Evolutionary conservation across 2,329 filamentous ascomycete species (phyloP).

Genomic region (Hansfordia pulvinata): DNA sequence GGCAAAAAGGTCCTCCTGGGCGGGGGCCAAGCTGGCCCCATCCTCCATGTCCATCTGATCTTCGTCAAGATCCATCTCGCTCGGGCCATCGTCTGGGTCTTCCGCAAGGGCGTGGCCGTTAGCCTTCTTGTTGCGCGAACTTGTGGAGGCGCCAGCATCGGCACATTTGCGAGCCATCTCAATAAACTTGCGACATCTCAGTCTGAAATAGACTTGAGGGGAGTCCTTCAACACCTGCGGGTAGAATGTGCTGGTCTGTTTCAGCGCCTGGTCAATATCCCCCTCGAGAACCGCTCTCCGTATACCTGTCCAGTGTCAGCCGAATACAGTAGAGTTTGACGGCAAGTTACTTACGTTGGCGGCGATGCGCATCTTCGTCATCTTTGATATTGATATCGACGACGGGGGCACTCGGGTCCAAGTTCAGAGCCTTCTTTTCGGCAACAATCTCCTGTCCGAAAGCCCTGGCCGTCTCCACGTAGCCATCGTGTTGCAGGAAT

Average conservation of each 20-base stretch:
- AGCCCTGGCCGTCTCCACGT: conserved; percentile 80
- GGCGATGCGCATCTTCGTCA: conserved; percentile 72
- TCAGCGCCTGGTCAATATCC: conserved; percentile 82
- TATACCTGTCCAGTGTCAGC: conserved; percentile 47
- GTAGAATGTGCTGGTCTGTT: conserved; percentile 66
- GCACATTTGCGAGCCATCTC: conserved; percentile 77
- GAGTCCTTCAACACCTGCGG: conserved; percentile 68
- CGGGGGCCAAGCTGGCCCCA: conserved; percentile 13
- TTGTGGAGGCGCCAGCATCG: conserved; percentile 47
- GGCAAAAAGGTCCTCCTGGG: conserved; percentile 36
- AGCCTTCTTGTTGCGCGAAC: conserved; percentile 26
- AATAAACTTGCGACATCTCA: conserved; percentile 84
- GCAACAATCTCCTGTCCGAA: conserved; percentile 71
- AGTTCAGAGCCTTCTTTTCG: conserved; percentile 57
- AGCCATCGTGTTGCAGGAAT: conserved; percentile 89
- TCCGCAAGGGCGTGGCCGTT: conserved; percentile 26
- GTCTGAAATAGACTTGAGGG: conserved; percentile 72
- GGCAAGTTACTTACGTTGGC: conserved; percentile 56
- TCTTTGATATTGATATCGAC: conserved; percentile 57
- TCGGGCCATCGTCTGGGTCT: conserved; percentile 44
- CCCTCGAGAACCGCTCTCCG: conserved; percentile 78
- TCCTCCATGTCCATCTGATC: conserved; percentile 44
- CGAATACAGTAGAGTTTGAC: conserved; percentile 2
- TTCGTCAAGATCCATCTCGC: conserved; percentile 35
- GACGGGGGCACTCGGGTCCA: conserved; percentile 36